Percentiles rank a stretch among this genome's conserved stretches.
phyloP scores from a whole-genome alignment of 139 green algal species.

The Spirogloea muscicola region DNA sequence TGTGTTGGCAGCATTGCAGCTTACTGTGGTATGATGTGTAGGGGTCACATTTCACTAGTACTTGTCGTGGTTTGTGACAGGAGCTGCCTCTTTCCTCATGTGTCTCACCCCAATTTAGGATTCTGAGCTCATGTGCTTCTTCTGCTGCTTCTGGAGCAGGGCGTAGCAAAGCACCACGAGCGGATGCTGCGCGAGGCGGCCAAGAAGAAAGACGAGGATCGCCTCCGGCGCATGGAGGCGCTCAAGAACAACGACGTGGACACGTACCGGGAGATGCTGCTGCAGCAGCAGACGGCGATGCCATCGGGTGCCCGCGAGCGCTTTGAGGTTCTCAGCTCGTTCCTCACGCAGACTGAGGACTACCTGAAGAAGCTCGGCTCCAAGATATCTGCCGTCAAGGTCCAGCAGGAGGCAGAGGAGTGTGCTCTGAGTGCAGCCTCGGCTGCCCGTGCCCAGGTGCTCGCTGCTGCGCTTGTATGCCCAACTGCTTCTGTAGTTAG shows the following conservation, averaged over 20 bases:
- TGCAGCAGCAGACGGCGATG: constrained; percentile 59
- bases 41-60: too few relatives aligned
- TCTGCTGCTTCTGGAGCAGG: too few relatives aligned
- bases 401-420: constrained; percentile 62
- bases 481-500: too few relatives aligned
- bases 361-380: constrained; percentile 85
- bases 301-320: constrained; percentile 27
- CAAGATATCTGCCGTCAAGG: constrained; percentile 76
- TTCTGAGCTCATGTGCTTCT: too few relatives aligned
- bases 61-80: too few relatives aligned
- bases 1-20: too few relatives aligned
- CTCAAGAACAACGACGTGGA: constrained; percentile 92
- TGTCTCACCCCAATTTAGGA: too few relatives aligned
- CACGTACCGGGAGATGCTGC: constrained; percentile 87
- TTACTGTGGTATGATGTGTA: too few relatives aligned
- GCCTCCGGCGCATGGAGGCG: constrained; percentile 59
- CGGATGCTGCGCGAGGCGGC: constrained; percentile 52
- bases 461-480: too few relatives aligned
- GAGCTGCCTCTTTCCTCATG: too few relatives aligned
- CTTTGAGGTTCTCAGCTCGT: constrained; percentile 47
- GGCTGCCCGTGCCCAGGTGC: constrained; percentile 10
- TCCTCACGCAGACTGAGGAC: constrained; percentile 80
- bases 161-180: constrained; percentile 60
- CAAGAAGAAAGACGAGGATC: constrained; percentile 50
- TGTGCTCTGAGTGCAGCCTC: constrained; percentile 12